Base-by-base conservation (phyloP, 345 rosid genomes). In the Gossypium stocksii region DNA sequence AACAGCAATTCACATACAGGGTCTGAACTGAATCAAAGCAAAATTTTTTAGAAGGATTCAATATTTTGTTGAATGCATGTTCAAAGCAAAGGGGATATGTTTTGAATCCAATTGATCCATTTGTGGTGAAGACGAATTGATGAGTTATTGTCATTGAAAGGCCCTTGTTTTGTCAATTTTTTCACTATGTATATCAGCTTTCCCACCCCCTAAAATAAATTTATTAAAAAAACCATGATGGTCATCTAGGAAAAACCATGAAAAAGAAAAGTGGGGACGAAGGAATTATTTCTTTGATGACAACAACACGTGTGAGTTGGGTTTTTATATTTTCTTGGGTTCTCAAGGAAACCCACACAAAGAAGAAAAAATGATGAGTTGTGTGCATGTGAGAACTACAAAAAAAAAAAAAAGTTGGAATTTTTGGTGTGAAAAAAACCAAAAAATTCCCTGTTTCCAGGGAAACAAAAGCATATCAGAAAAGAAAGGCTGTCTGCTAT, bases 271-370 rank as follows among this genome's bases (percentile, higher is more conserved):
- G 16, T 57, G 62, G 74, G 73, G 70, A 70, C 75, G 68, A 38
- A n/a, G 68, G 57, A 48, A 9, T 57, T 34, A 53, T 59, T 71
- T 54, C 27, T 79, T 73, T 41, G 38, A 57, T 77, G 83, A 84
- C 82, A 80, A 64, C 52, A 76, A 68, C 85, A 85, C 79, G 83
- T 79, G 87, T 73, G 67, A 69, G 66, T 44, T 74, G 44, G 66
- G 66, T 11, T 19, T 34, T 34, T 34, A 34, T 34, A 34, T 34
- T 17, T 58, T 65, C 14, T 76, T 66, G 54, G 77, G 66, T 51
- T 71, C 67, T 79, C 53, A 13, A 46, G 68, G 19, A 22, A 69
- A 74, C 81, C 65, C 65, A 27, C 19, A 7, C 43, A 16, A 61
- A 61, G 43, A 61, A 15, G 65, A 29, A 61, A 61, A 27, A 61